These are phyloP conservation scores for Morella rubra DNA, from an alignment of 306 rosid species.

Conservation along the genomic window DNA sequence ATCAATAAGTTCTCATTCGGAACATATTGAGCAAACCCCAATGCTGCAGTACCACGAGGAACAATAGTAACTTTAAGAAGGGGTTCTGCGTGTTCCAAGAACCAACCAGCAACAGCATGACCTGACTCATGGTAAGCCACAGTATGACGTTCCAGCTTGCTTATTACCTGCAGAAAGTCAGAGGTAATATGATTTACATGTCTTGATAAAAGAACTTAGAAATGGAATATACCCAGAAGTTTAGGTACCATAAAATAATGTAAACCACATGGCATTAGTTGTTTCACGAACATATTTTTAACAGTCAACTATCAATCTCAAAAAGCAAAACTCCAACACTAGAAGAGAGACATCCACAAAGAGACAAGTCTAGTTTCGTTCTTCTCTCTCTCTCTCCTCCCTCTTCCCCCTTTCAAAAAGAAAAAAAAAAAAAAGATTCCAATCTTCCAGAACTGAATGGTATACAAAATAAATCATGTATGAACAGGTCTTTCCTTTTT, in stretches of 20 bases:
- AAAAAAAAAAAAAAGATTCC: too few species aligned
- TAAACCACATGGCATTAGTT: too few species aligned
- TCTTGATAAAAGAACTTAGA: background rate
- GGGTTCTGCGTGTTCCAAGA: constrained; percentile 65
- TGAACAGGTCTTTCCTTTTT: background rate
- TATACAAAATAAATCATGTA: background rate
- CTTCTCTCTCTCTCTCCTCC: too few species aligned
- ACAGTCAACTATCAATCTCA: background rate
- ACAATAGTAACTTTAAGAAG: constrained; percentile 60
- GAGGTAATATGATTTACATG: background rate
- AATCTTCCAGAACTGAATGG: too few species aligned
- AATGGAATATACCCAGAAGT: background rate
- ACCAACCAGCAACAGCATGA: constrained; percentile 72
- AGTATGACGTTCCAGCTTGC: constrained; percentile 59
- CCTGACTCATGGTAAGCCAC: constrained; percentile 70
- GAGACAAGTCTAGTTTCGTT: background rate
- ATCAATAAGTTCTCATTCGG: constrained; percentile 61
- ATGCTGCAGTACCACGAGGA: constrained; percentile 66
- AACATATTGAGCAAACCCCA: constrained; percentile 65
- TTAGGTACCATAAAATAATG: background rate
- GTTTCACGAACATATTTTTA: background rate
- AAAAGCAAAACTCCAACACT: background rate
- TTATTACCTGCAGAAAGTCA: constrained; percentile 46
- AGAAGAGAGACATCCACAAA: background rate
- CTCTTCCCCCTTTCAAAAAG: too few species aligned